Evolutionary conservation across 306 rosid species (phyloP).

Genomic region (Vachellia collinsii): DNA sequence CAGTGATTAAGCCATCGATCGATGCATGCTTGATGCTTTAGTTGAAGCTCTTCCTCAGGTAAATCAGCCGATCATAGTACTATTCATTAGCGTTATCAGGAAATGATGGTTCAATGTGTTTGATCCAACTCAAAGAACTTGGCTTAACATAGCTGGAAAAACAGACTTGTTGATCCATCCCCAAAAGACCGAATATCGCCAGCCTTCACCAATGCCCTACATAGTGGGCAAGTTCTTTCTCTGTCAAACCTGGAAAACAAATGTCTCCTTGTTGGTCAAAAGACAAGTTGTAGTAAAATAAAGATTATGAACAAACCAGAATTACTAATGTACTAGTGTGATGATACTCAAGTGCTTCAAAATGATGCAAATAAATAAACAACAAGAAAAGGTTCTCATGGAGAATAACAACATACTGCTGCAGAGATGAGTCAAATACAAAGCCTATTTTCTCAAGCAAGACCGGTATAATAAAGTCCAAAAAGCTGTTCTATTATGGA

Average conservation of each 20-base stretch:
- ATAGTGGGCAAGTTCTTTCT: conserved; percentile 90
- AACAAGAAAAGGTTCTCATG: conserved; percentile 18
- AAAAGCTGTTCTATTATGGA: neutral
- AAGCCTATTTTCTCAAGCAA: neutral
- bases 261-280: conserved; percentile 12
- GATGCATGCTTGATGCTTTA: neutral
- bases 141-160: conserved; percentile 65
- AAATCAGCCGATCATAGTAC: conserved; percentile 25
- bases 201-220: conserved; percentile 80
- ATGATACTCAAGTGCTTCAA: neutral
- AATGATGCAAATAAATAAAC: neutral
- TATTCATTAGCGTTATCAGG: conserved; percentile 27
- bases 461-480: neutral
- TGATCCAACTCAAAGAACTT: conserved; percentile 24
- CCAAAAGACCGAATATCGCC: conserved; percentile 77
- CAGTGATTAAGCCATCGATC: conserved; percentile 16
- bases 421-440: too few species aligned
- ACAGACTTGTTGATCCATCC: conserved; percentile 88
- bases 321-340: neutral
- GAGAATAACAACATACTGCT: neutral
- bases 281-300: conserved; percentile 2
- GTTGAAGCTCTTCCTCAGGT: conserved; percentile 21
- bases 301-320: conserved; percentile 21
- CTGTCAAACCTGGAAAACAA: conserved; percentile 83
- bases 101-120: conserved; percentile 35